Percentiles rank a stretch among this genome's conserved stretches.
phyloP scores from a whole-genome alignment of 2,329 filamentous ascomycete genomes.

The Rhexocercosporidium sp. region DNA sequence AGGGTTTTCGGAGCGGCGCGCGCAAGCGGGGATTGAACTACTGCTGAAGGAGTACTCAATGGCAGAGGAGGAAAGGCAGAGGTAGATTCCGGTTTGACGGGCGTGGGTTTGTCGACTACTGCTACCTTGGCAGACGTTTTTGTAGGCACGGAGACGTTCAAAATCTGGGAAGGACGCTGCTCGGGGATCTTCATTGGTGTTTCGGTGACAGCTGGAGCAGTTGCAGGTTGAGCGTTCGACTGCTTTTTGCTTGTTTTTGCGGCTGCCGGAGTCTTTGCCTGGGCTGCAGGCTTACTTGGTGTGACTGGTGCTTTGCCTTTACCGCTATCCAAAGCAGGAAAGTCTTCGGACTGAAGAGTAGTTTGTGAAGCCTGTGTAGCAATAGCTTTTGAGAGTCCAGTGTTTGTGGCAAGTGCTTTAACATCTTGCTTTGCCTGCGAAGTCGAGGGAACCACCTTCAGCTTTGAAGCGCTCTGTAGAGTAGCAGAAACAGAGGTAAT shows the following conservation, averaged over 20 bases:
- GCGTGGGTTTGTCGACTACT: conserved; percentile 18
- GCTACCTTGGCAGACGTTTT: conserved; percentile 39
- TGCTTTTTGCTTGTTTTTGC: conserved; percentile 1
- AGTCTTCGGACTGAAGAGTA: conserved; percentile 64
- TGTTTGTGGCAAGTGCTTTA: conserved; percentile 53
- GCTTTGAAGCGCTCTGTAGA: conserved; percentile 16
- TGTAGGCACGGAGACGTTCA: conserved; percentile 57
- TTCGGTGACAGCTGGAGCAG: conserved; percentile 6
- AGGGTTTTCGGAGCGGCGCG: conserved; percentile 67
- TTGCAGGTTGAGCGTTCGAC: conserved; percentile 22
- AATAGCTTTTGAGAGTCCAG: conserved; percentile 54
- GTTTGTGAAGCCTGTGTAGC: conserved; percentile 38
- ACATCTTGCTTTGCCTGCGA: conserved; percentile 49
- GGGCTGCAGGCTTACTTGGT: conserved; percentile 21
- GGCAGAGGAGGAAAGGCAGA: conserved; percentile 59
- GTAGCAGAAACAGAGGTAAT: conserved; percentile 37
- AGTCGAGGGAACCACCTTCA: conserved; percentile 15
- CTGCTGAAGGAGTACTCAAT: conserved; percentile 50
- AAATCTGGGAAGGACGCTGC: conserved; percentile 39
- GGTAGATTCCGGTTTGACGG: conserved; percentile 29
- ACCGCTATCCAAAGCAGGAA: conserved; percentile 59
- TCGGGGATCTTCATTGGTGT: conserved; percentile 29
- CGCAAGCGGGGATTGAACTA: conserved; percentile 57
- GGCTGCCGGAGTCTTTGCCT: not conserved
- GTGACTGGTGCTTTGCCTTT: conserved; percentile 31